These are phyloP conservation scores for Lenzites betulinus DNA, from an alignment of 768 basidiomycete species.

Conservation along the genomic window DNA sequence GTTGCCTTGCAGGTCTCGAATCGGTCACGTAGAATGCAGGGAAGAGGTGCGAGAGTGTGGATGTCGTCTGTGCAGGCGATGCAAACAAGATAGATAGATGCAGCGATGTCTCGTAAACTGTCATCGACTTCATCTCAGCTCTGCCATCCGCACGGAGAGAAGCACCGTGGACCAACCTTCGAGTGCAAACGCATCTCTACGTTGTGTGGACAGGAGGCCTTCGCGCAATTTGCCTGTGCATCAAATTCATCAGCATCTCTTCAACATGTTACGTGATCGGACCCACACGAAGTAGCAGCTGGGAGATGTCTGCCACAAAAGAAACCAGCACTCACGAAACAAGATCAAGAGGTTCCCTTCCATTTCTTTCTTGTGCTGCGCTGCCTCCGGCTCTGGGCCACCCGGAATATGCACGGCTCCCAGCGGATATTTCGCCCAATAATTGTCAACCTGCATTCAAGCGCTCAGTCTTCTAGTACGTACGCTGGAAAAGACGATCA, in stretches of 20 bases:
- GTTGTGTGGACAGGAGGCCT: conserved; percentile 61
- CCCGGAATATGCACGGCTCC: conserved; percentile 1
- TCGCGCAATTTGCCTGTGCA: conserved; percentile 72
- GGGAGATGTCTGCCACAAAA: neutral
- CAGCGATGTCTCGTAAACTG: conserved; percentile 77
- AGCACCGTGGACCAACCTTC: conserved; percentile 54
- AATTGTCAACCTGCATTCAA: conserved; percentile 47
- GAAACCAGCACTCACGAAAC: conserved; percentile 53
- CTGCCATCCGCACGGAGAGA: neutral
- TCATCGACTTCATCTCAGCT: neutral
- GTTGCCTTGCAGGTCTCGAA: neutral
- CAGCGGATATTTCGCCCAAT: conserved; percentile 44
- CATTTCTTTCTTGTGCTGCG: conserved; percentile 43
- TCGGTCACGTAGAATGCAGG: conserved; percentile 45
- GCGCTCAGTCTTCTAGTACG: neutral
- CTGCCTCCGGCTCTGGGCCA: conserved; percentile 12
- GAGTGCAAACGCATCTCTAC: conserved; percentile 61
- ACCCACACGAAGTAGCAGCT: neutral
- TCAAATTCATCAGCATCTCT: neutral
- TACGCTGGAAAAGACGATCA: neutral
- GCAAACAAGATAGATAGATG: conserved; percentile 65
- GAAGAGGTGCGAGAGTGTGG: conserved; percentile 62
- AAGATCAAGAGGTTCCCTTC: conserved; percentile 73
- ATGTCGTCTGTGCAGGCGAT: conserved; percentile 59
- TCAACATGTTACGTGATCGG: neutral